Evolutionary conservation across 768 basidiomycete genomes (phyloP), one percentile per base, ranked within the genome.

Genomic region (Plicaturopsis crispa): DNA sequence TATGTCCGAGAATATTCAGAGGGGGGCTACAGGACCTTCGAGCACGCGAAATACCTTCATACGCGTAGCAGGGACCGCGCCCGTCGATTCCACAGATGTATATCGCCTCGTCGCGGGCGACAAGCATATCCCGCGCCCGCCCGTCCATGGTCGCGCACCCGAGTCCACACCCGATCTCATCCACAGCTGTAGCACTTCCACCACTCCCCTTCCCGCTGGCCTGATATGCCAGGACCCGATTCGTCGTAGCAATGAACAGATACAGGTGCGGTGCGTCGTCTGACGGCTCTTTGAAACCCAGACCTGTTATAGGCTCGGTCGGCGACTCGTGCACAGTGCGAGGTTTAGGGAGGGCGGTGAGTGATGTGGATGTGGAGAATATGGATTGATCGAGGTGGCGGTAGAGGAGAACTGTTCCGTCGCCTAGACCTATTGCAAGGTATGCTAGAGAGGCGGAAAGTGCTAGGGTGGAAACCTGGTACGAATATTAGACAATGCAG

Each of bases 321-420:
- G 81, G 67, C 2, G 83, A 80, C 49, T 97, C 90, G 51, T 90
- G 87, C 3, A 98, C 66, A 0, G 80, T 70, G 17, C 86, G 79
- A 7, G 84, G 74, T 63, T 96, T 97, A 0, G 91, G 91, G n/a
- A 97, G 61, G 5, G 80, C 59, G 10, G 81, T 80, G 8, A 90
- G 63, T 4, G 84, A 72, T 13, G 69, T 60, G 8, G 80, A 77
- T 13, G 57, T 48, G 33, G 86, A 76, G 3, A 81, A 72, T 23
- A 94, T 67, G 1, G 91, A 91, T 54, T 97, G 92, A 55, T 93
- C 84, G 14, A 97, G 67, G 52, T 97, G 89, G 5, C 89, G 79
- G 55, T 89, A 94, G 12, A 96, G 69, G 6, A 98, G 70, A 12
- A 96, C 93, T 0, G 87, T 87, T 18, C 96, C 96, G 52, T 97